Base-by-base conservation (phyloP, 2,329 filamentous ascomycete species). In the Thielaviopsis euricoi region DNA sequence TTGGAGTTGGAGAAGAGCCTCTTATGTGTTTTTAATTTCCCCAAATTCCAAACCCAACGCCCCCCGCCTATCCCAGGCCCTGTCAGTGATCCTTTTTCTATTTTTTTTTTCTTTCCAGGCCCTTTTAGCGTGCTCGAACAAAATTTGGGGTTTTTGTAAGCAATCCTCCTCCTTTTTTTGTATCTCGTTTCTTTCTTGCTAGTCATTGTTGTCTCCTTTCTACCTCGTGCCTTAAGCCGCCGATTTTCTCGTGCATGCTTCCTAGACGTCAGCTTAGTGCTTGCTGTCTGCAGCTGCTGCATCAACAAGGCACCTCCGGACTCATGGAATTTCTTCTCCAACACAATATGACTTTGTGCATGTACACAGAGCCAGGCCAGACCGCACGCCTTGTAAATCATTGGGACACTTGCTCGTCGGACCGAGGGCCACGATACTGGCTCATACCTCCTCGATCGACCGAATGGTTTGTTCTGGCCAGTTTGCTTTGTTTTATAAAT, bases 1-100 rank as follows among this genome's bases (percentile, higher is more conserved):
- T 57, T 52, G 48, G 48, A 57, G 46, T 57, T 55, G 53, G 53
- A 55, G 53, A 55, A 40, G 46, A 48, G 48, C 26, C 48, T 40
- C 25, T 26, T 33, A 13, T 21, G n/a, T n/a, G n/a, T 48, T 22
- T 17, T 15, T 17, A 6, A 15, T 43, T 43, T n/a, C 37, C 17
- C 37, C 37, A 43, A 43, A 43, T 43, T 43, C 17, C 37, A 17
- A 43, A n/a, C 17, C 3, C 37, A n/a, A n/a, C 29, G 9, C 29
- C 29, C 29, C 7, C 29, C 29, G 29, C 29, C 29, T 2, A 33
- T 33, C 29, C 29, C 29, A 10, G 29, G 29, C 7, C 29, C 3
- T 33, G 29, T 33, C 7, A 33, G 29, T 33, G 29, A 33, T 33
- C 29, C 29, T 33, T 33, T 33, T 33, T 33, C 37, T 15, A 12